These are phyloP conservation scores for Fusarium duplospermum DNA, from an alignment of 2,329 filamentous ascomycete species.

Conservation along the genomic window DNA sequence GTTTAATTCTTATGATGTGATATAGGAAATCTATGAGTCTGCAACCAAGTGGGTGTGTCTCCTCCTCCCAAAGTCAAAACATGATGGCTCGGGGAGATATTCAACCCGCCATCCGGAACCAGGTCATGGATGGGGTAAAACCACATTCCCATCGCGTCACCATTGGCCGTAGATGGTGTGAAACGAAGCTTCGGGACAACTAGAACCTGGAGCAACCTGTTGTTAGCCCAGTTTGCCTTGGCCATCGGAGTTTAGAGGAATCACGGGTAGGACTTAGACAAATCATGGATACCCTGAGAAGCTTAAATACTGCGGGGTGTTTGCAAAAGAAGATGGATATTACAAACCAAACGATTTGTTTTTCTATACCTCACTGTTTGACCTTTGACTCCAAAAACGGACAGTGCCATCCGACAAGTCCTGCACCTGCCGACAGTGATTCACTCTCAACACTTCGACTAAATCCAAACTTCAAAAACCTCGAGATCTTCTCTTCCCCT, in stretches of 20 bases:
- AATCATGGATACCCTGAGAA: neutral
- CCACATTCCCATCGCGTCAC: constrained; percentile 6
- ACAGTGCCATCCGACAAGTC: neutral
- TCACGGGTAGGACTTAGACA: neutral
- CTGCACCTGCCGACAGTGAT: neutral
- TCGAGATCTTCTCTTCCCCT: neutral
- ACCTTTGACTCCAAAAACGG: neutral
- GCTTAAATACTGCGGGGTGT: neutral
- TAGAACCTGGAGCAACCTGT: neutral
- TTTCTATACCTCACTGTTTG: neutral
- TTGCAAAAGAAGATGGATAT: neutral
- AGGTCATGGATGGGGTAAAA: neutral
- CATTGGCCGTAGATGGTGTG: neutral
- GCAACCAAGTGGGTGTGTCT: neutral
- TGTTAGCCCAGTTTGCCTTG: constrained; percentile 1
- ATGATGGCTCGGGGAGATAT: neutral
- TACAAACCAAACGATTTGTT: neutral
- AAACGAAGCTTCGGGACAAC: neutral
- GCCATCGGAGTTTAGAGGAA: constrained; percentile 18
- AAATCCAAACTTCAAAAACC: neutral
- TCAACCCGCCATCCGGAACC: neutral
- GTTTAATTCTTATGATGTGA: neutral
- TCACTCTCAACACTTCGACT: neutral
- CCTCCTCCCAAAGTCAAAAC: neutral
- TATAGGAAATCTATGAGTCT: neutral